phyloP scores from a whole-genome alignment of 345 rosid species.

The Turnera subulata region DNA sequence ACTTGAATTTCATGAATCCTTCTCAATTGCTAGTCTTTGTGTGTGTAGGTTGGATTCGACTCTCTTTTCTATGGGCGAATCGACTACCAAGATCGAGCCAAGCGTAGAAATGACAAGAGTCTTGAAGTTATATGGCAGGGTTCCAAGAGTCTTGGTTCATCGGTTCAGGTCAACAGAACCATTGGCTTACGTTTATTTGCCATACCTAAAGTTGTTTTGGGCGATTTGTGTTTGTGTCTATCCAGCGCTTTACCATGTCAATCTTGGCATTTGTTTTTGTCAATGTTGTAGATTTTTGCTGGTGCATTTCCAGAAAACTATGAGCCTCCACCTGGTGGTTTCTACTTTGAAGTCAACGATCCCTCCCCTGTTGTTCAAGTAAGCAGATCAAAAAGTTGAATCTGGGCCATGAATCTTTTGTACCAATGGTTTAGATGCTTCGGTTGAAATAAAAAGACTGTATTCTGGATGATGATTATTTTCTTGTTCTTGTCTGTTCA shows the following conservation, averaged over 20 bases:
- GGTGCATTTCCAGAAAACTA: conserved; percentile 90
- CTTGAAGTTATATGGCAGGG: conserved; percentile 97
- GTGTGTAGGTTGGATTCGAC: conserved; percentile 79
- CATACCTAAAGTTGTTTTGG: background rate
- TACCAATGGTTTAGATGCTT: too few relatives aligned
- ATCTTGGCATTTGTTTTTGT: conserved; percentile 7
- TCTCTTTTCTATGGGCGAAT: conserved; percentile 88
- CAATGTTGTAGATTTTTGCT: conserved; percentile 67
- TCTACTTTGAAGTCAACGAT: conserved; percentile 89
- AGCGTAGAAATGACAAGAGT: conserved; percentile 75
- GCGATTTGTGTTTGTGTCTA: background rate
- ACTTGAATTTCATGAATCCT: too few relatives aligned
- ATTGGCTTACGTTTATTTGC: conserved; percentile 1
- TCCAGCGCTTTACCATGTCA: background rate
- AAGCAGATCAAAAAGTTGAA: conserved; percentile 14
- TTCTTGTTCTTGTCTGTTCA: conserved; percentile 28
- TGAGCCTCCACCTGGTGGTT: conserved; percentile 87
- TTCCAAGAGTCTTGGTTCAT: conserved; percentile 84
- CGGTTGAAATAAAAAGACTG: background rate
- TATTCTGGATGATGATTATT: conserved; percentile 20
- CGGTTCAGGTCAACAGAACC: conserved; percentile 53
- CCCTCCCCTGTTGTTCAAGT: conserved; percentile 79
- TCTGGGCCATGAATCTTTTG: conserved; percentile 11
- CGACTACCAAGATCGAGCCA: conserved; percentile 89
- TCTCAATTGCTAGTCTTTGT: background rate